These are phyloP conservation scores for Luvunga scandens DNA, from an alignment of 345 rosid genomes.

Conservation along the genomic window DNA sequence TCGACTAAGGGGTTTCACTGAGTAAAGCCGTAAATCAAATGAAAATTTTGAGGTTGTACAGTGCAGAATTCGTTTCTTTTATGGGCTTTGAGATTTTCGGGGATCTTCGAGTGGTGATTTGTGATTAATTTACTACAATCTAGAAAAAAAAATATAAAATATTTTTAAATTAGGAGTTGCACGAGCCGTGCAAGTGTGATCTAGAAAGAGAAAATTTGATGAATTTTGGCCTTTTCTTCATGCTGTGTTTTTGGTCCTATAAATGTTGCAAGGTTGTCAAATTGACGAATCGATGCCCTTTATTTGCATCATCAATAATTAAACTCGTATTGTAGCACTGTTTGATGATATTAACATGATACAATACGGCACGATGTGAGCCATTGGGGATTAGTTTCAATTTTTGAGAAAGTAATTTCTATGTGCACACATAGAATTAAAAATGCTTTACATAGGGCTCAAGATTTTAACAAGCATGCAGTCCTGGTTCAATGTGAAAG, in stretches of 20 bases:
- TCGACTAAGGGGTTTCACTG: not conserved
- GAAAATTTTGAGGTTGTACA: not conserved
- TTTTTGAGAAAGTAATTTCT: no score
- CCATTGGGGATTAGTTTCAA: no score
- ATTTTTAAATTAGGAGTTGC: conserved; percentile 36
- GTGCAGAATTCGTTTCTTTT: not conserved
- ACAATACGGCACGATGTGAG: no score
- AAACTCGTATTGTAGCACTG: no score
- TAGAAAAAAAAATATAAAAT: conserved; percentile 4
- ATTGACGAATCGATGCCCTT: not conserved
- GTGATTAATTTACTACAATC: conserved; percentile 15
- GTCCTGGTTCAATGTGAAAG: conserved; percentile 31
- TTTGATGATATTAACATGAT: no score
- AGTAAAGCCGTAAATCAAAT: not conserved
- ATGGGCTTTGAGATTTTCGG: not conserved
- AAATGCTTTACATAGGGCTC: not conserved
- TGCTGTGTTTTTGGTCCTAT: not conserved
- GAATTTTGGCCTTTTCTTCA: not conserved
- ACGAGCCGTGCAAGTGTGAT: conserved; percentile 49
- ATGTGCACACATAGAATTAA: no score
- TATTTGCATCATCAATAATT: no score
- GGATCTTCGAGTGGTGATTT: not conserved
- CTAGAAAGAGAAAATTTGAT: not conserved
- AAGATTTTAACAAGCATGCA: not conserved
- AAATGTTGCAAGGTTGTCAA: not conserved